Base-by-base conservation (phyloP, 805 yeast genomes). In the Kazachstania viticola region DNA sequence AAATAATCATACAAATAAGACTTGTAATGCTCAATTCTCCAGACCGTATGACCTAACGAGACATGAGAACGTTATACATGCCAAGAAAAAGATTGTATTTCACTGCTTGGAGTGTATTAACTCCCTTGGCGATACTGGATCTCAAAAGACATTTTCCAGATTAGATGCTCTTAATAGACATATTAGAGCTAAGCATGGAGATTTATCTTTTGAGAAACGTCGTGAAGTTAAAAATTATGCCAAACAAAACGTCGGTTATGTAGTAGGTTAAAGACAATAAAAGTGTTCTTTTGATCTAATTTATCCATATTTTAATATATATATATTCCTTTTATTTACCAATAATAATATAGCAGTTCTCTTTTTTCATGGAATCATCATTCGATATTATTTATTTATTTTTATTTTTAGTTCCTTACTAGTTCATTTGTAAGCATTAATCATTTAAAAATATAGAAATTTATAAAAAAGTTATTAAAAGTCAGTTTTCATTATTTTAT, bases 61-160 rank as follows among this genome's bases (percentile, higher is more conserved):
- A 45, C 97, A 88, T 56, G 95, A 88, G 54, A 94, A 87, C 48
- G 87, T 96, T 0, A 85, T 88, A 32, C 97, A 88, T 55, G 88
- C 95, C 1, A 68, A 79, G 27, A 79, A 77, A 51, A 79, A 87
- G 58, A 78, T 79, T 46, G 73, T 79, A 30, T 91, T 76, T 63
- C 74, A 79, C 49, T 88, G 98, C 56, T 75, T 74, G 44, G 75
- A 79, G 27, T 88, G 98, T 59, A 91, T 58, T 15, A 44, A 52
- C 32, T 56, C 61, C 2, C 51, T 55, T 15, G 64, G 64, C 12
- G 56, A 57, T 3, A 49, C 50, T 21, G 61, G 64, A 14, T 59
- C 57, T 33, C 71, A 73, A 31, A 77, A 87, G 62, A 83, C 94
- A 1, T 88, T 91, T 51, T 79, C 94, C 31, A 71, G 98, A 39